Base-by-base conservation (phyloP, 352 stramenopile genomes). In the Globisporangium polare region DNA sequence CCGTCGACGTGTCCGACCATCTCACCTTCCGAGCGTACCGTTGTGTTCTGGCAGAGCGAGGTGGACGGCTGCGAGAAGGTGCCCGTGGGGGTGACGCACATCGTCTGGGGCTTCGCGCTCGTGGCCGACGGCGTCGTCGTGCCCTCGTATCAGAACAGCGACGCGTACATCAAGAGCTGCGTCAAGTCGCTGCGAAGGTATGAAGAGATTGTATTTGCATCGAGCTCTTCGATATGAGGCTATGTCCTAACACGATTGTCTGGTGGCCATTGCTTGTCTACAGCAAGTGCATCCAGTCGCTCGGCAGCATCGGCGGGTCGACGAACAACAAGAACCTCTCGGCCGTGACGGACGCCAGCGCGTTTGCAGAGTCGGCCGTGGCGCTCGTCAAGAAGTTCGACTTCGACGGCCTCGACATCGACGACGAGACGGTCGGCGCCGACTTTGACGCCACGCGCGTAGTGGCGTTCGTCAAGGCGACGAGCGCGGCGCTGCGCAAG, bases 31-130 rank as follows among this genome's bases (percentile, higher is more conserved):
- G 62, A 87, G n/a, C 82, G 84, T 10, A 83, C 78, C 0, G 77
- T 93, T 12, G 80, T 75, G 22, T 93, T 93, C 69, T 93, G 84
- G 84, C 84, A 93, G 67, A 88, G 71, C 53, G 82, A 93, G 69
- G 76, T 90, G 58, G 67, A 69, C 17, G 84, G 81, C 4, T 93
- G 84, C 65, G 80, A 93, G 27, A 77, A 73, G 20, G 75, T 92
- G n/a, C 35, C 84, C 0, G 49, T 75, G 13, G 80, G 84, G 13
- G 84, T 93, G 39, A 92, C 84, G 3, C 84, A 93, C 66, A 71
- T 93, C 9, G 69, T 87, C 31, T 90, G 86, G 50, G 77, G 77
- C 55, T 93, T 93, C 42, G 81, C 84, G n/a, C 71, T 91, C 8
- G 78, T 92, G 0, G 63, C 77, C 6, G 65, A 79, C 31, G 77